Percentiles rank a stretch among this genome's conserved stretches.
Evolutionary conservation across 2,329 filamentous ascomycete species (phyloP).

Genomic region (Zasmidium angulare): DNA sequence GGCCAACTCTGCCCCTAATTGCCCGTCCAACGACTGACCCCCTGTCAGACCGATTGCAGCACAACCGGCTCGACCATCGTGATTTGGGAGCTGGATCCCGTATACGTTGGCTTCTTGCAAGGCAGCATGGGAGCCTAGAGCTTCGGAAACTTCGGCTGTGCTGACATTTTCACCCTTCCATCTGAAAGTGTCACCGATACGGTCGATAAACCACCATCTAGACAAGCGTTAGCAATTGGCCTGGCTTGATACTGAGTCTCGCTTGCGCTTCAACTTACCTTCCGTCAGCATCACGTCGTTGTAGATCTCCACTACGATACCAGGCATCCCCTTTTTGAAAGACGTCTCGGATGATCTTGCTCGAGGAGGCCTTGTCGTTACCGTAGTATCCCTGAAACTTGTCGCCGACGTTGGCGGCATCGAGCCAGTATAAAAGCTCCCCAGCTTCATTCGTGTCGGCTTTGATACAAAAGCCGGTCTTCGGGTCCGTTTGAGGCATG

Average conservation of each 20-base stretch:
- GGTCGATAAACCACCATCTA: conserved; percentile 75
- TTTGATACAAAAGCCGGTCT: conserved; percentile 66
- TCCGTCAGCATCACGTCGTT: conserved; percentile 70
- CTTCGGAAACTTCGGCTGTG: conserved; percentile 69
- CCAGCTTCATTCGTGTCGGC: conserved; percentile 64
- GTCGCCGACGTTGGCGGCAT: conserved; percentile 60
- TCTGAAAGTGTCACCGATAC: conserved; percentile 74
- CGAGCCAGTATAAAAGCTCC: conserved; percentile 72
- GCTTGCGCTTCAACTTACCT: not conserved
- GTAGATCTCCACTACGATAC: conserved; percentile 81
- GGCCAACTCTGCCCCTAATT: conserved; percentile 54
- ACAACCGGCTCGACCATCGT: conserved; percentile 68
- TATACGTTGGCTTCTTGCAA: conserved; percentile 74
- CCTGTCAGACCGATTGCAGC: conserved; percentile 63
- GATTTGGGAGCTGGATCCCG: conserved; percentile 47
- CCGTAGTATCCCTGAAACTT: conserved; percentile 82
- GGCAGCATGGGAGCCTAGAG: conserved; percentile 67
- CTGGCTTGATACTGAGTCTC: not conserved
- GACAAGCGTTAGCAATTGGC: not conserved
- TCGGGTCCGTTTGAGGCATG: conserved; percentile 64
- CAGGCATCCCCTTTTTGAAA: conserved; percentile 74
- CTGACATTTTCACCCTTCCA: conserved; percentile 64
- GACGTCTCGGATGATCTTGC: conserved; percentile 73
- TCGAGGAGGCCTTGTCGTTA: conserved; percentile 67
- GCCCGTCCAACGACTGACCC: conserved; percentile 37